phyloP scores from a whole-genome alignment of 352 stramenopile genomes.

The Phytophthora colocasiae region DNA sequence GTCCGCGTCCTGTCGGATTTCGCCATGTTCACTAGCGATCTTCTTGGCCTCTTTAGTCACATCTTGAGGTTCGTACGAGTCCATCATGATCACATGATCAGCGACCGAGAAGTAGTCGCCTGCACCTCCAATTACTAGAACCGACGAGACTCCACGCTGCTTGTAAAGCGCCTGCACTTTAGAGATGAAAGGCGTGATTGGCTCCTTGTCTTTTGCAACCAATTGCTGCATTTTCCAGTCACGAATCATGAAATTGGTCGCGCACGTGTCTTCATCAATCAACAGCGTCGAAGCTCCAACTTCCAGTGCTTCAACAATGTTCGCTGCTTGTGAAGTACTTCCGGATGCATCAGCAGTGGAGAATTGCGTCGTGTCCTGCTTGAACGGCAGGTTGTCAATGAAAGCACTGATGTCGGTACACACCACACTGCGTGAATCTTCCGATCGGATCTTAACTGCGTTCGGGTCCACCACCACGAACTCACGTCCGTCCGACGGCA shows the following conservation, averaged over 20 bases:
- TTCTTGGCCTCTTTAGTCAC: slow-evolving; percentile 92
- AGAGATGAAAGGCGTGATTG: slow-evolving; percentile 97
- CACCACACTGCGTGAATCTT: slow-evolving; percentile 94
- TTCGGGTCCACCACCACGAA: slow-evolving; percentile 91
- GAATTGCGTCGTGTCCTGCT: slow-evolving; percentile 93
- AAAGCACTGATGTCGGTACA: slow-evolving; percentile 95
- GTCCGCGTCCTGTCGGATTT: slow-evolving; percentile 56
- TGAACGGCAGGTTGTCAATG: slow-evolving; percentile 97
- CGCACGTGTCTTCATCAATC: slow-evolving; percentile 97
- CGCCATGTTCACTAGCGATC: slow-evolving; percentile 80
- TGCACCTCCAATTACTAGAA: slow-evolving; percentile 96
- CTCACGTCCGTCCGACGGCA: slow-evolving; percentile 95
- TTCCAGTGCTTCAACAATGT: slow-evolving; percentile 95
- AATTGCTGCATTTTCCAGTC: slow-evolving; percentile 98
- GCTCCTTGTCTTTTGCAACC: slow-evolving; percentile 95
- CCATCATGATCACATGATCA: slow-evolving; percentile 97
- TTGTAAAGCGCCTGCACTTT: slow-evolving; percentile 94
- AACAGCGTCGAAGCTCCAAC: slow-evolving; percentile 93
- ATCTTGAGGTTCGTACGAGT: slow-evolving; percentile 93
- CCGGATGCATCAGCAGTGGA: slow-evolving; percentile 94
- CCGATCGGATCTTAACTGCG: slow-evolving; percentile 95
- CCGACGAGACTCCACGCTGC: slow-evolving; percentile 90
- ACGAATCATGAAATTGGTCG: slow-evolving; percentile 99
- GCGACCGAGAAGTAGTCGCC: slow-evolving; percentile 98
- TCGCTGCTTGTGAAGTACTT: slow-evolving; percentile 96